Evolutionary conservation across 768 basidiomycete genomes (phyloP).

Genomic region (Boletales sp.): DNA sequence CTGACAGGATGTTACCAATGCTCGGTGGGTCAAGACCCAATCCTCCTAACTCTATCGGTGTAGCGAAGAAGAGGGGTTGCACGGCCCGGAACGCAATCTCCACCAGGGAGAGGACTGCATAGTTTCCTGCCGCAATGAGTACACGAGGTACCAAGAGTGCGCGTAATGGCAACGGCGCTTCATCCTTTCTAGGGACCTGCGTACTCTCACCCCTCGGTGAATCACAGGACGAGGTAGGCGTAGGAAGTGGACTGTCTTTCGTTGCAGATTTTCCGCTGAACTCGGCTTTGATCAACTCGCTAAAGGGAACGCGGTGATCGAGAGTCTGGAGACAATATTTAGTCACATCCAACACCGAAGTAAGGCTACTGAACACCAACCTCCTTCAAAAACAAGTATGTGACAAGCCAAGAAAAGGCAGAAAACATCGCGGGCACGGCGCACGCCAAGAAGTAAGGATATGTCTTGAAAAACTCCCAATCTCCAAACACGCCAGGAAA

Average conservation of each 20-base stretch:
- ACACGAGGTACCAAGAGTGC: conserved; percentile 52
- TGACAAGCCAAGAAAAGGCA: conserved; percentile 48
- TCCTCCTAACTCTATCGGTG: conserved; percentile 64
- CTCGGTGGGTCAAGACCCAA: conserved; percentile 61
- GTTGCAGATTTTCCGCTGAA: neutral
- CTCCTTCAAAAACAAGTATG: conserved; percentile 56
- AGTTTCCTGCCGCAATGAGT: conserved; percentile 60
- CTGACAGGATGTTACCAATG: conserved; percentile 64
- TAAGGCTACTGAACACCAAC: conserved; percentile 18
- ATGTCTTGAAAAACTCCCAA: conserved; percentile 54
- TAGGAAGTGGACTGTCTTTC: no score
- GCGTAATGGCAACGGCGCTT: conserved; percentile 40
- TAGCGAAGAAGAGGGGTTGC: conserved; percentile 71
- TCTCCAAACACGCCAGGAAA: conserved; percentile 62
- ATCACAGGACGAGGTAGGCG: neutral
- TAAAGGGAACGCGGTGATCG: conserved; percentile 24
- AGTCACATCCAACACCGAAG: neutral
- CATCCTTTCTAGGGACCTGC: conserved; percentile 7
- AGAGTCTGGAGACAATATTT: conserved; percentile 30
- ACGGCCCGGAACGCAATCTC: conserved; percentile 66
- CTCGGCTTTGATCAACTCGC: conserved; percentile 22
- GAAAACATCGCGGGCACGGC: conserved; percentile 63
- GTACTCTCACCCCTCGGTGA: neutral
- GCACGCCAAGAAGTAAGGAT: conserved; percentile 76
- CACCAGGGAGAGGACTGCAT: conserved; percentile 57